Base-by-base conservation (phyloP, 768 basidiomycete genomes). In the Mycena olivaceomarginata region DNA sequence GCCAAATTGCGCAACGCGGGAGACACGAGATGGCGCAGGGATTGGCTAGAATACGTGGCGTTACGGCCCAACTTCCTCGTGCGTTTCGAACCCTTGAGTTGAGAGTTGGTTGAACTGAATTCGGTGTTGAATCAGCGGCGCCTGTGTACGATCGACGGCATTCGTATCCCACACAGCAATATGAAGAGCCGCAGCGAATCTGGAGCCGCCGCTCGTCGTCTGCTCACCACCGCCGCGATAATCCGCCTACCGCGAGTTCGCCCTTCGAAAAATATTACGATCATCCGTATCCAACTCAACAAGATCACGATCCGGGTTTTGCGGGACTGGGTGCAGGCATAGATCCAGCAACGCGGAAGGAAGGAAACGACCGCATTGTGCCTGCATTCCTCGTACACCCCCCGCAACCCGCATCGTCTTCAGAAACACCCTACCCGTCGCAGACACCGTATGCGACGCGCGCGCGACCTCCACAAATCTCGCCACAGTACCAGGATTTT, bases 191-290 rank as follows among this genome's bases (percentile, higher is more conserved):
- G 20, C 53, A 51, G 48, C 46, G n/a, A 18, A 37, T 57, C 6
- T 76, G 60, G 75, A 31, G 41, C 8, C 25, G 70, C 15, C 71
- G 71, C 40, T 67, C 72, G 1, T 25, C 59, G 1, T 76, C 78
- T 10, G 71, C 78, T 8, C 71, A 72, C 31, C 73, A 60, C 0
- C 9, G 31, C 41, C 53, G 57, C 1, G 25, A 16, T 2, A 79
- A 79, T 56, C 78, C 78, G 2, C n/a, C 75, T 8, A 79, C 78
- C 20, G 71, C 75, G 40, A 57, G 64, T 25, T 31, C 71, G 0
- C 78, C 78, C 6, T 79, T 76, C 43, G 59, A 77, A 4, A 79
- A 79, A 31, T 76, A n/a, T 22, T 79, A 79, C 40, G 78, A 76
- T 16, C 78, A 79, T 20, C 77, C 77, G 16, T 70, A 76, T 63